Conservation (phyloP, 352 stramenopile species). For the Blastocystis hominis region DNA sequence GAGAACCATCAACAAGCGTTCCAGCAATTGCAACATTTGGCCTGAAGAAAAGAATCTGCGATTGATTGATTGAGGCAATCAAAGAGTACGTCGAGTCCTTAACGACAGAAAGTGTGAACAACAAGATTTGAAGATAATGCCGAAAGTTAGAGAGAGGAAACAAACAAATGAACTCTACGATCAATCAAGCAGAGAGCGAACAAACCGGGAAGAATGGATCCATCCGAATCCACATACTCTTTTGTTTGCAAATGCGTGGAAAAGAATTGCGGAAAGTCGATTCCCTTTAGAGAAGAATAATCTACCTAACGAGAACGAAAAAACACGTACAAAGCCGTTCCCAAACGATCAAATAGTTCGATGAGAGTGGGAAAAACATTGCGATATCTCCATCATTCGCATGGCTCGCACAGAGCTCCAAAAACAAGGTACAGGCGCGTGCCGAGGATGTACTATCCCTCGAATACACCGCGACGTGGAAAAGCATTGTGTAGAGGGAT, state of each 20-base stretch:
- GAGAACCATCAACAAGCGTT: neutral
- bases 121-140: neutral
- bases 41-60: neutral
- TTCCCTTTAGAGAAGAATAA: neutral
- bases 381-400: neutral
- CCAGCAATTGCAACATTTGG: neutral
- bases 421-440: neutral
- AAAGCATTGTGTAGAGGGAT: conserved; percentile 18
- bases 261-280: neutral
- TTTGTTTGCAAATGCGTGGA: neutral
- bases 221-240: neutral
- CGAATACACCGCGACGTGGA: neutral
- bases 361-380: neutral
- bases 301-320: neutral
- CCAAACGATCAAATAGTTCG: neutral
- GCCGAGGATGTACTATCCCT: neutral
- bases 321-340: neutral
- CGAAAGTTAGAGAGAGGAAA: neutral
- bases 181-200: neutral
- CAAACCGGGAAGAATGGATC: neutral
- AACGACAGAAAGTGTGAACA: neutral
- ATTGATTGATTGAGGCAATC: neutral
- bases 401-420: neutral
- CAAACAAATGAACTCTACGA: neutral
- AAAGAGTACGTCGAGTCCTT: neutral